A percentile compares a stretch with the other conserved stretches of the same genome.
Evolutionary conservation across 2,329 filamentous ascomycete genomes (phyloP).

Genomic region (Xylariaceae sp.): DNA sequence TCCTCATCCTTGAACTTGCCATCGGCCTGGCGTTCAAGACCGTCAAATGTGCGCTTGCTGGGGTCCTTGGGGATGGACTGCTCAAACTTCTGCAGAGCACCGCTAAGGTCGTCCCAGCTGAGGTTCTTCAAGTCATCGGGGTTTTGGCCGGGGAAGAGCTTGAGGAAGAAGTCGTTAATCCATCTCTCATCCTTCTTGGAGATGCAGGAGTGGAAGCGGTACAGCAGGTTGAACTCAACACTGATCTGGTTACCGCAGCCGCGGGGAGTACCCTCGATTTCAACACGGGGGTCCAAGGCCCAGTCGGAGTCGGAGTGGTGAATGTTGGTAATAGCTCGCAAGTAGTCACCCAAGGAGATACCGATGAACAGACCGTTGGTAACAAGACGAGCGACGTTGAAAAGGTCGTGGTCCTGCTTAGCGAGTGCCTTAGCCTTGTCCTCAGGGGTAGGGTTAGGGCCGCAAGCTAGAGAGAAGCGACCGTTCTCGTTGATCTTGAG

Average conservation of each 20-base stretch:
- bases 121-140: slow-evolving; percentile 24
- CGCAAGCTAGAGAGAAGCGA: slow-evolving; percentile 48
- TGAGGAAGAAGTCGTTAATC: slow-evolving; percentile 50
- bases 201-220: slow-evolving; percentile 60
- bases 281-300: slow-evolving; percentile 59
- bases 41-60: slow-evolving; percentile 43
- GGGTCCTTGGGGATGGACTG: slow-evolving; percentile 39
- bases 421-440: slow-evolving; percentile 33
- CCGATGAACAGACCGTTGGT: slow-evolving; percentile 52
- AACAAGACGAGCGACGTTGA: slow-evolving; percentile 51
- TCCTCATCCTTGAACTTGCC: slow-evolving; percentile 53
- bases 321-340: slow-evolving; percentile 55
- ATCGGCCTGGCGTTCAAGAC: slow-evolving; percentile 42
- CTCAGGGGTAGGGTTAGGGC: slow-evolving; percentile 24
- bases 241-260: slow-evolving; percentile 63
- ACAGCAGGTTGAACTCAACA: slow-evolving; percentile 63
- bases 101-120: slow-evolving; percentile 23
- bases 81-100: slow-evolving; percentile 34
- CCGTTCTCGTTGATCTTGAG: slow-evolving; percentile 62
- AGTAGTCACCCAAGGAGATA: slow-evolving; percentile 54
- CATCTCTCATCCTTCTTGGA: slow-evolving; percentile 57
- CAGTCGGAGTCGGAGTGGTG: slow-evolving; percentile 55
- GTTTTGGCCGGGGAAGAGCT: slow-evolving; percentile 37
- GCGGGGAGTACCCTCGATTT: slow-evolving; percentile 48
- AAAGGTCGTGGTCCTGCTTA: slow-evolving; percentile 48